phyloP scores from a whole-genome alignment of 306 rosid species.

The Luffa aegyptiaca region DNA sequence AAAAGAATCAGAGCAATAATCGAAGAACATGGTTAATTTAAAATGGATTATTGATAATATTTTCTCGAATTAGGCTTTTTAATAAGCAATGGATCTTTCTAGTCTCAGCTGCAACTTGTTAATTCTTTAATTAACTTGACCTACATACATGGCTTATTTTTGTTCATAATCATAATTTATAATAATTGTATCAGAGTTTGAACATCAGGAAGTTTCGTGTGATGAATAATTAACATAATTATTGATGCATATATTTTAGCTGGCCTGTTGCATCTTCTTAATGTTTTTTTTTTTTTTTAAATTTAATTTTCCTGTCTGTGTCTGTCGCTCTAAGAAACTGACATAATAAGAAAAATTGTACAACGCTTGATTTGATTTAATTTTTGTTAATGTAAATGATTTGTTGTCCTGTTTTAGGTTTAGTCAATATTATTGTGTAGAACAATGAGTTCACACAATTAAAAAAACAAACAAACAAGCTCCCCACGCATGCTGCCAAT shows the following conservation, averaged over 20 bases:
- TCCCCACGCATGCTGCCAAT: conserved; percentile 8
- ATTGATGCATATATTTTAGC: neutral
- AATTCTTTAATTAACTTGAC: neutral
- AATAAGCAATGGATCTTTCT: neutral
- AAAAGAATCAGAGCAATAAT: conserved; percentile 1
- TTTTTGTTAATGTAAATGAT: neutral
- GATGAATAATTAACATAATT: neutral
- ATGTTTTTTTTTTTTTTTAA: neutral
- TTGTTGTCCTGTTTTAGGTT: neutral
- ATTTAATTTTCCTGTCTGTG: neutral
- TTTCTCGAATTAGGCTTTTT: neutral
- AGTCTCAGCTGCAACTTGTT: neutral
- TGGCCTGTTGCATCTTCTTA: neutral
- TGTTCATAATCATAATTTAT: neutral
- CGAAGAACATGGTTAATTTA: neutral
- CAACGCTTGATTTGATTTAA: neutral
- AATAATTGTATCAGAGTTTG: neutral
- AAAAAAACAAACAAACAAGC: neutral
- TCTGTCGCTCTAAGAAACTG: neutral
- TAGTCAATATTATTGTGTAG: neutral
- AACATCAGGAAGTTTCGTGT: neutral
- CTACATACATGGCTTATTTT: neutral
- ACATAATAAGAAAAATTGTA: neutral
- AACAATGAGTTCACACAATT: neutral
- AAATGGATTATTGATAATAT: neutral